Evolutionary conservation across 257 asterid genomes (phyloP).

Genomic region (Solanum neorickii): DNA sequence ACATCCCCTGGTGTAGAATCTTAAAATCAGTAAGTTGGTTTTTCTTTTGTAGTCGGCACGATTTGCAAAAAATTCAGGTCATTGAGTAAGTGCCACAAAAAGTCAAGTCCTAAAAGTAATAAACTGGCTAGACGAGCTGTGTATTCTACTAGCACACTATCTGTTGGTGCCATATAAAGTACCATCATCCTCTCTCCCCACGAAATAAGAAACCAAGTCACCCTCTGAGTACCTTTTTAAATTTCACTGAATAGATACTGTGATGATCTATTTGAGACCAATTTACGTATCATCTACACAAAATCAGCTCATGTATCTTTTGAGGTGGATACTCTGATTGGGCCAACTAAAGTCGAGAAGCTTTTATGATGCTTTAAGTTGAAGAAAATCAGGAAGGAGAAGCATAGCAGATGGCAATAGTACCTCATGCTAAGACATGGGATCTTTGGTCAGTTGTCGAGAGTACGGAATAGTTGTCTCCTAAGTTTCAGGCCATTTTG

Average conservation of each 20-base stretch:
- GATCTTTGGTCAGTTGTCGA: background rate
- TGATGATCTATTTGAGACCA: background rate
- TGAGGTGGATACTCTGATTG: background rate
- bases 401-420: background rate
- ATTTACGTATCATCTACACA: background rate
- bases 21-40: background rate
- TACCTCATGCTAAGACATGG: background rate
- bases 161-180: background rate
- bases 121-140: background rate
- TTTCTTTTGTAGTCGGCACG: background rate
- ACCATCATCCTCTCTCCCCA: background rate
- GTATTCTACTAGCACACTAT: background rate
- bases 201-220: background rate
- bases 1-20: background rate
- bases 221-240: background rate
- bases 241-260: background rate
- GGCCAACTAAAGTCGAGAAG: background rate
- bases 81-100: background rate
- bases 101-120: background rate
- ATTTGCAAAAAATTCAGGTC: background rate
- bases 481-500: background rate
- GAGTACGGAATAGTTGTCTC: background rate
- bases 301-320: background rate
- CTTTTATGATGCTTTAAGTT: background rate
- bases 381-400: background rate